These are phyloP conservation scores for Zygotorulaspora chibaensis DNA, from an alignment of 805 yeast genomes.

Conservation along the genomic window DNA sequence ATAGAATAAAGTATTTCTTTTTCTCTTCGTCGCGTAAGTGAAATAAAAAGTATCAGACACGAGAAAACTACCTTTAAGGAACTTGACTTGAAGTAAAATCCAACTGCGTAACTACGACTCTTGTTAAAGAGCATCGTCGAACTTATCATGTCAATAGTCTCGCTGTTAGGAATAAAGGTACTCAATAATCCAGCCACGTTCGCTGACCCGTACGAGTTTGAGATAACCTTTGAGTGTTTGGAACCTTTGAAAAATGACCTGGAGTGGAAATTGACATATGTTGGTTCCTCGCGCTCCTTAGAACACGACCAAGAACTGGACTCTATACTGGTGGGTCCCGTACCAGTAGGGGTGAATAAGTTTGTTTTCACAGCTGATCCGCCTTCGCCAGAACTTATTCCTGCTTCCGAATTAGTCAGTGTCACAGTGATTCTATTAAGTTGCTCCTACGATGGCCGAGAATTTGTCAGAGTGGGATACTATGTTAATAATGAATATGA, in stretches of 20 bases:
- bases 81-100: not conserved
- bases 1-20: not conserved
- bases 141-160: slow-evolving; percentile 80
- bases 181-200: slow-evolving; percentile 93
- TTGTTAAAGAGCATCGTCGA: not conserved
- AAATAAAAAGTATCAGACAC: not conserved
- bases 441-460: slow-evolving; percentile 89
- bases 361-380: slow-evolving; percentile 93
- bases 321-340: slow-evolving; percentile 96
- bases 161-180: slow-evolving; percentile 85
- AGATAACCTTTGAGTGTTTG: slow-evolving; percentile 93
- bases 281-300: slow-evolving; percentile 88
- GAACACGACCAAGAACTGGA: slow-evolving; percentile 98
- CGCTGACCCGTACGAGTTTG: slow-evolving; percentile 90
- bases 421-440: slow-evolving; percentile 92
- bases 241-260: slow-evolving; percentile 82
- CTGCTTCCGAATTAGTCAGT: slow-evolving; percentile 90
- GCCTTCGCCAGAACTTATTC: slow-evolving; percentile 92
- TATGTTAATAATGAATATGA: slow-evolving; percentile 97
- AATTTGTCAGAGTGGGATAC: slow-evolving; percentile 95
- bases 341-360: slow-evolving; percentile 94
- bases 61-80: not conserved
- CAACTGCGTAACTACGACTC: not conserved
- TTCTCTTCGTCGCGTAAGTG: not conserved
- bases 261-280: slow-evolving; percentile 97